Evolutionary conservation across 768 basidiomycete genomes (phyloP).

Genomic region (Russula vinacea): DNA sequence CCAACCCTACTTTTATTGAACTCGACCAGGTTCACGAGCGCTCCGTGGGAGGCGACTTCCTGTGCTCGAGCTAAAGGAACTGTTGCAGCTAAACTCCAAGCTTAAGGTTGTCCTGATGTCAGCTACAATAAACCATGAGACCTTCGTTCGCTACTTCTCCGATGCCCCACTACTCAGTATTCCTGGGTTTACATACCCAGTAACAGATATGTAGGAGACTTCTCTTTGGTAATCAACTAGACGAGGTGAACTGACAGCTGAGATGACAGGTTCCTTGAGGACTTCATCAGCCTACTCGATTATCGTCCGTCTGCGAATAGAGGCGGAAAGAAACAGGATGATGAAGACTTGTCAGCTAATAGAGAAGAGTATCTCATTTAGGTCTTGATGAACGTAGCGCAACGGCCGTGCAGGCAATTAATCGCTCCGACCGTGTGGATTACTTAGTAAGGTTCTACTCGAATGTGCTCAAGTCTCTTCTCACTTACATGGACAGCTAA

Average conservation of each 20-base stretch:
- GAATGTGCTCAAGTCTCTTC: neutral
- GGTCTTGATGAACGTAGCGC: conserved; percentile 54
- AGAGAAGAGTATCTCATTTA: conserved; percentile 42
- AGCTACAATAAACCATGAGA: conserved; percentile 89
- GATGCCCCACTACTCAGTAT: conserved; percentile 79
- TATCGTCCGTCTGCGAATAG: conserved; percentile 20
- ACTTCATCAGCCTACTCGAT: conserved; percentile 19
- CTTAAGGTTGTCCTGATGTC: conserved; percentile 90
- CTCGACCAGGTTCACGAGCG: conserved; percentile 78
- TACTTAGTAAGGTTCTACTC: conserved; percentile 51
- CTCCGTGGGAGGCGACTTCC: conserved; percentile 85
- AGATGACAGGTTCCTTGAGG: conserved; percentile 27
- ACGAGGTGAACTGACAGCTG: neutral
- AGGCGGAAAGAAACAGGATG: conserved; percentile 20
- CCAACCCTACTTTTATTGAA: neutral
- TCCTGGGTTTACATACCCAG: conserved; percentile 77
- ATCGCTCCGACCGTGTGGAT: conserved; percentile 64
- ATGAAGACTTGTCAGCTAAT: conserved; percentile 20
- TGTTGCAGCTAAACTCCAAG: conserved; percentile 57
- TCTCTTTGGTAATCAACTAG: neutral
- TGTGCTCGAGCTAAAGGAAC: conserved; percentile 79
- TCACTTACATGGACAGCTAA: conserved; percentile 16
- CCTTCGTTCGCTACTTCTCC: conserved; percentile 79
- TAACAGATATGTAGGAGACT: conserved; percentile 60
- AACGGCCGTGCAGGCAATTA: conserved; percentile 57